phyloP scores from a whole-genome alignment of 352 stramenopile genomes.

The Pythium dissotocum region DNA sequence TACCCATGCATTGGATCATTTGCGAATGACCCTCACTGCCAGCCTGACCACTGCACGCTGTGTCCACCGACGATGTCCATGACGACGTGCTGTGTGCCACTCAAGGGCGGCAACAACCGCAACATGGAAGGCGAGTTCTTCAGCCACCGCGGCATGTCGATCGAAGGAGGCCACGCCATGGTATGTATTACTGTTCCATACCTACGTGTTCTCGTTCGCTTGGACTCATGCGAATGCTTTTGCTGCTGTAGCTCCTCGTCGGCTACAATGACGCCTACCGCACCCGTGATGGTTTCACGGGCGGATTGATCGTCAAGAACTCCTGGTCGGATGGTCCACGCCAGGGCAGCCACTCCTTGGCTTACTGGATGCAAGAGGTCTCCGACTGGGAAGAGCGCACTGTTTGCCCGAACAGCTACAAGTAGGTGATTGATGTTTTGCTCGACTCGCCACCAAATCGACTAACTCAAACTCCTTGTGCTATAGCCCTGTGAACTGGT shows the following conservation, averaged over 20 bases:
- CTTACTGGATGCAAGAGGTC: slow-evolving; percentile 82
- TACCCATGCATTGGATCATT: slow-evolving; percentile 76
- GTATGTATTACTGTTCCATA: slow-evolving; percentile 29
- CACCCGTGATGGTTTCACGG: slow-evolving; percentile 73
- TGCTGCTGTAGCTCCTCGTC: slow-evolving; percentile 55
- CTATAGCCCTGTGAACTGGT: slow-evolving; percentile 76
- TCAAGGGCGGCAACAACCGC: slow-evolving; percentile 65
- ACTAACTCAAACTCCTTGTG: slow-evolving; percentile 7
- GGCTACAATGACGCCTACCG: slow-evolving; percentile 79
- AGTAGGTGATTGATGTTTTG: slow-evolving; percentile 33
- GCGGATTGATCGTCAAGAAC: slow-evolving; percentile 79
- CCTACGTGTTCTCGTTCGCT: not conserved
- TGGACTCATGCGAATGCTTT: not conserved
- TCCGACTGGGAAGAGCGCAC: slow-evolving; percentile 82
- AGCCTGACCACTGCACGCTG: slow-evolving; percentile 60
- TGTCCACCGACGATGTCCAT: slow-evolving; percentile 75
- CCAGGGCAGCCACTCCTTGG: slow-evolving; percentile 73
- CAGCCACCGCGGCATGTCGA: slow-evolving; percentile 76
- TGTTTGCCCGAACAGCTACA: slow-evolving; percentile 80
- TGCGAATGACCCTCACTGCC: slow-evolving; percentile 57
- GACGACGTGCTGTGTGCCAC: slow-evolving; percentile 77
- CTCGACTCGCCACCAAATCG: not conserved
- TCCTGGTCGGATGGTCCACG: slow-evolving; percentile 63
- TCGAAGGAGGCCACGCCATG: slow-evolving; percentile 80
- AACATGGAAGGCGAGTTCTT: slow-evolving; percentile 89